A percentile compares a stretch with the other conserved stretches of the same genome.
phyloP scores from a whole-genome alignment of 305 asterid genomes.

The Fraxinus latifolia region DNA sequence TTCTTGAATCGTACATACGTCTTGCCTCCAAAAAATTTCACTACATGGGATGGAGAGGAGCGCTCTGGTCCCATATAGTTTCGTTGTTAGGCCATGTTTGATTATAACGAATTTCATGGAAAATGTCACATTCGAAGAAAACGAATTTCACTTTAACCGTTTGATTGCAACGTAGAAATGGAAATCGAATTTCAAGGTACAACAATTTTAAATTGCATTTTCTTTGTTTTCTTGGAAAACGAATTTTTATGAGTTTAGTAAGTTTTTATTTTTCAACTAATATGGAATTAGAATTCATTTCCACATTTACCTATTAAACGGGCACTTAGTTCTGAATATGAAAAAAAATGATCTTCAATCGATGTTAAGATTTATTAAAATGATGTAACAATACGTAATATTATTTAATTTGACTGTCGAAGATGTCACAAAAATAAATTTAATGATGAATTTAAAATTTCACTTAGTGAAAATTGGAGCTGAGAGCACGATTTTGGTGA shows the following conservation, averaged over 20 bases:
- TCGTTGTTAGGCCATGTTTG: neutral
- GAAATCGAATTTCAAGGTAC: too few relatives aligned
- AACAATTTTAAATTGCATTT: too few relatives aligned
- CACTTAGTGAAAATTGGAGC: neutral
- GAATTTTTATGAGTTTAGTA: too few relatives aligned
- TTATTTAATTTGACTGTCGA: neutral
- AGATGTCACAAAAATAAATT: neutral
- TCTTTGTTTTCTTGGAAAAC: too few relatives aligned
- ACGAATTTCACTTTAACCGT: too few relatives aligned
- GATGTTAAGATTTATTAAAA: neutral
- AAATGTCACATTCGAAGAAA: too few relatives aligned
- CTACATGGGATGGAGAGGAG: neutral
- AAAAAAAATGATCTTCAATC: neutral
- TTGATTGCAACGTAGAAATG: too few relatives aligned
- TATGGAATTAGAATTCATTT: too few relatives aligned
- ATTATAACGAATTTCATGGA: too few relatives aligned
- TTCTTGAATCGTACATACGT: neutral
- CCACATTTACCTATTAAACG: too few relatives aligned
- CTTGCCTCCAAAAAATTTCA: neutral
- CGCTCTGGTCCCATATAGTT: neutral
- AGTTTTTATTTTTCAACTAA: too few relatives aligned
- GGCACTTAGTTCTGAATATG: neutral
- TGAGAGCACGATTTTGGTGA: neutral
- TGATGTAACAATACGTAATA: neutral
- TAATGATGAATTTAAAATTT: neutral